Conservation (phyloP, 306 rosid genomes). For the Phaseolus lunatus region DNA sequence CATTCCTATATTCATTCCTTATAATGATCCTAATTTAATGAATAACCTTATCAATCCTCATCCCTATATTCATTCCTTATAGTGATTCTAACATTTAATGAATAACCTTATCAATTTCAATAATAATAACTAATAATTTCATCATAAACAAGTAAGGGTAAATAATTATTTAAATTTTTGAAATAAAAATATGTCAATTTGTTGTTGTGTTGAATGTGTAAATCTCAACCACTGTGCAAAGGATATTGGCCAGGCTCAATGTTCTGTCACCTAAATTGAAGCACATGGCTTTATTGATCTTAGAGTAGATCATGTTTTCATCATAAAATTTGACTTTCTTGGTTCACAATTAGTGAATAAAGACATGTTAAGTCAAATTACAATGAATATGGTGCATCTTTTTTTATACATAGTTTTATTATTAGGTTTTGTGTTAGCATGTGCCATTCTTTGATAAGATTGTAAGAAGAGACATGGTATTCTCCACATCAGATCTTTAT, state of each 20-base stretch:
- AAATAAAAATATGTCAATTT: not conserved
- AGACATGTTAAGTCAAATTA: constrained; percentile 17
- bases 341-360: not conserved
- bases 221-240: not conserved
- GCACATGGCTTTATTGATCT: not conserved
- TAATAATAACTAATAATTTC: not conserved
- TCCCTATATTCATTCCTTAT: too few species aligned
- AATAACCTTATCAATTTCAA: too few species aligned
- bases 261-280: constrained; percentile 12
- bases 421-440: constrained; percentile 6
- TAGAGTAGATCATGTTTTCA: not conserved
- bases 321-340: too few species aligned
- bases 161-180: not conserved
- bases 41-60: too few species aligned
- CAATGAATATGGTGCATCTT: not conserved
- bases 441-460: not conserved
- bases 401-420: not conserved
- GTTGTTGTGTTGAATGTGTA: not conserved
- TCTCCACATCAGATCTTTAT: not conserved
- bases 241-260: not conserved
- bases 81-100: too few species aligned
- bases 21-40: too few species aligned
- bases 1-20: too few species aligned
- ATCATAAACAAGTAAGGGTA: not conserved
- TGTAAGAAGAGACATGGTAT: not conserved